Evolutionary conservation across 148 eudicot species (phyloP).

Genomic region (Polygonum aviculare): DNA sequence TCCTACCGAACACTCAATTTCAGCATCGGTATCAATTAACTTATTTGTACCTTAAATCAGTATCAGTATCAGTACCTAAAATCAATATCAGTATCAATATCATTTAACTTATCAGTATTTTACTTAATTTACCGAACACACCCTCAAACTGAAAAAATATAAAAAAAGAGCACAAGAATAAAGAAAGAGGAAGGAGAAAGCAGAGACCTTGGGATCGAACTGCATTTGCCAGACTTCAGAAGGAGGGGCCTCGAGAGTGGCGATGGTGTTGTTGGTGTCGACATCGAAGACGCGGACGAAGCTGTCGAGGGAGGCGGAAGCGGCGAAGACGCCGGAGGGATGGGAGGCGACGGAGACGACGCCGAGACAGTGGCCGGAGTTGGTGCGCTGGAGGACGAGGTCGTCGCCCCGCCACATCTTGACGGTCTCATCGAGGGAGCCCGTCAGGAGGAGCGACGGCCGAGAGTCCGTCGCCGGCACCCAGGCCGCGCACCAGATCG

Average conservation of each 20-base stretch:
- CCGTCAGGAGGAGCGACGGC: constrained; percentile 63
- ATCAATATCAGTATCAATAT: too few species aligned
- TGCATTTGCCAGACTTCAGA: constrained; percentile 91
- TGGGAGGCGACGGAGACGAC: constrained; percentile 93
- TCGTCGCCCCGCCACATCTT: constrained; percentile 62
- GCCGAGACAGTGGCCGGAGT: constrained; percentile 79
- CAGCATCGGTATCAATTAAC: too few species aligned
- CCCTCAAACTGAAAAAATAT: not conserved
- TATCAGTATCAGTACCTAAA: too few species aligned
- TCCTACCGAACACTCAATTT: too few species aligned
- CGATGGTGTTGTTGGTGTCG: constrained; percentile 56
- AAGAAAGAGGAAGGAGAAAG: not conserved
- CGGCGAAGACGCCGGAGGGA: constrained; percentile 80
- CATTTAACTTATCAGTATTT: too few species aligned
- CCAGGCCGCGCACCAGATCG: constrained; percentile 83
- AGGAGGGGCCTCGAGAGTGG: constrained; percentile 81
- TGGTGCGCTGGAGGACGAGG: constrained; percentile 43
- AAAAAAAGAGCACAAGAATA: not conserved
- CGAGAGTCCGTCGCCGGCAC: constrained; percentile 51
- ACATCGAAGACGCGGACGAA: constrained; percentile 83
- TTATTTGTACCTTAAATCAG: too few species aligned
- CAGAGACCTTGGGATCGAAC: constrained; percentile 62
- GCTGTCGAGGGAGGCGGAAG: constrained; percentile 89
- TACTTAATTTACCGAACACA: too few species aligned
- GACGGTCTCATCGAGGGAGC: constrained; percentile 84